These are phyloP conservation scores for Trypethelium eluteriae DNA, from an alignment of 495 filamentous ascomycete genomes.

Conservation along the genomic window DNA sequence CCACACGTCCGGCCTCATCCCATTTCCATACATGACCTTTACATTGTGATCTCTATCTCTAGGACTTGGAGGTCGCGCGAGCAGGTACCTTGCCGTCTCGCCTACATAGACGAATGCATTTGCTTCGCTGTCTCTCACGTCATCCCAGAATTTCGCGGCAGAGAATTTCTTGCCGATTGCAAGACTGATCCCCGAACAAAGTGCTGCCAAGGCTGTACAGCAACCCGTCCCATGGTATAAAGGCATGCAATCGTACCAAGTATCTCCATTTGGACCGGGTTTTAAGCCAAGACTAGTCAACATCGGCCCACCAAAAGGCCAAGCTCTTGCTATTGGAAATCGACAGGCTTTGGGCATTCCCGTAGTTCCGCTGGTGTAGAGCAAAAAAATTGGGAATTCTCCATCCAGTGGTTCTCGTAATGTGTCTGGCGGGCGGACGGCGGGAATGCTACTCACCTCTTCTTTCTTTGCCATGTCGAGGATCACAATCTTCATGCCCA, in stretches of 20 bases:
- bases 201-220: slow-evolving; percentile 60
- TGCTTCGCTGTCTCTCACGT: slow-evolving; percentile 58
- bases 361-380: slow-evolving; percentile 50
- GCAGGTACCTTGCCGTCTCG: slow-evolving; percentile 68
- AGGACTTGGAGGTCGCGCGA: slow-evolving; percentile 57
- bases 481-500: slow-evolving; percentile 48
- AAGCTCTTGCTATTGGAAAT: neutral
- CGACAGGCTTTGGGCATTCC: slow-evolving; percentile 41
- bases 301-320: neutral
- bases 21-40: slow-evolving; percentile 52
- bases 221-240: slow-evolving; percentile 63
- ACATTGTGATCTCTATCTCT: slow-evolving; percentile 60
- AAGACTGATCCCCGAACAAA: slow-evolving; percentile 61
- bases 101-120: slow-evolving; percentile 78
- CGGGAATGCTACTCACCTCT: slow-evolving; percentile 43
- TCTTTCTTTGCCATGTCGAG: slow-evolving; percentile 43
- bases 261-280: slow-evolving; percentile 38
- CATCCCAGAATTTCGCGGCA: slow-evolving; percentile 64
- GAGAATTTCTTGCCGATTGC: slow-evolving; percentile 66
- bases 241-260: slow-evolving; percentile 76
- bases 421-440: slow-evolving; percentile 44
- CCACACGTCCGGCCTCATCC: slow-evolving; percentile 38
- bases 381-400: slow-evolving; percentile 21
- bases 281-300: neutral
- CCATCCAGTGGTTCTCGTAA: slow-evolving; percentile 31